Evolutionary conservation across 2,329 filamentous ascomycete species (phyloP).

Genomic region (Talaromyces sp.): DNA sequence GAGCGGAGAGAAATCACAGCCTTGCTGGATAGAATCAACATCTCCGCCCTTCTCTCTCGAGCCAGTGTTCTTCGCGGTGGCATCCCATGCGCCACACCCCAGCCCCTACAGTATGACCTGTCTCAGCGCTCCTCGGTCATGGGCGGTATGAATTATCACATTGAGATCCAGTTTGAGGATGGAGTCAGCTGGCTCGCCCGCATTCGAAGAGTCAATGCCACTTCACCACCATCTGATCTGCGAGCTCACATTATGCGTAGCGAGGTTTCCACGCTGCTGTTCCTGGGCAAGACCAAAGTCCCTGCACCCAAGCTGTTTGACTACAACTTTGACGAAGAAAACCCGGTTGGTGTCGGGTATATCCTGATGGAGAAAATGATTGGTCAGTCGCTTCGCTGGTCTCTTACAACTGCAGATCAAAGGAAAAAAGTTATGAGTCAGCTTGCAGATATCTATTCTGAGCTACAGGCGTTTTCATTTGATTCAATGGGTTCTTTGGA

Average conservation of each 20-base stretch:
- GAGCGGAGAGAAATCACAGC: constrained; percentile 29
- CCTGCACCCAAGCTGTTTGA: constrained; percentile 36
- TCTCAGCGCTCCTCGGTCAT: constrained; percentile 33
- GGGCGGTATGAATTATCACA: constrained; percentile 43
- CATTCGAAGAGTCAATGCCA: constrained; percentile 37
- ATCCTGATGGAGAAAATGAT: constrained; percentile 41
- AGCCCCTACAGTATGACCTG: constrained; percentile 32
- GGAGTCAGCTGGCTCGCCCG: constrained; percentile 40
- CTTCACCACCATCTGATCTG: constrained; percentile 30
- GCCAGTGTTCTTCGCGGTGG: constrained; percentile 33
- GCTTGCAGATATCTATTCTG: constrained; percentile 35
- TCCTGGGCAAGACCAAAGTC: constrained; percentile 31
- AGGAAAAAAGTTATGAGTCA: constrained; percentile 32
- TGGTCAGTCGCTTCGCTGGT: constrained; percentile 34
- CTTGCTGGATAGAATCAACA: constrained; percentile 33
- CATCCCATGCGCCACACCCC: constrained; percentile 29
- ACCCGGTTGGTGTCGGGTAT: constrained; percentile 35
- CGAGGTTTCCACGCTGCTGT: constrained; percentile 39
- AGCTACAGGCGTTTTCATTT: constrained; percentile 35
- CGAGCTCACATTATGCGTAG: constrained; percentile 30
- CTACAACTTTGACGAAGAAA: constrained; percentile 26
- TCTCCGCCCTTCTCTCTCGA: constrained; percentile 29
- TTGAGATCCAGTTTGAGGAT: constrained; percentile 40
- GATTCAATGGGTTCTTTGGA: constrained; percentile 31
- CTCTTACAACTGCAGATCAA: constrained; percentile 26